Conservation (phyloP, 2,329 filamentous ascomycete genomes). For the Atkinsonella texensis region DNA sequence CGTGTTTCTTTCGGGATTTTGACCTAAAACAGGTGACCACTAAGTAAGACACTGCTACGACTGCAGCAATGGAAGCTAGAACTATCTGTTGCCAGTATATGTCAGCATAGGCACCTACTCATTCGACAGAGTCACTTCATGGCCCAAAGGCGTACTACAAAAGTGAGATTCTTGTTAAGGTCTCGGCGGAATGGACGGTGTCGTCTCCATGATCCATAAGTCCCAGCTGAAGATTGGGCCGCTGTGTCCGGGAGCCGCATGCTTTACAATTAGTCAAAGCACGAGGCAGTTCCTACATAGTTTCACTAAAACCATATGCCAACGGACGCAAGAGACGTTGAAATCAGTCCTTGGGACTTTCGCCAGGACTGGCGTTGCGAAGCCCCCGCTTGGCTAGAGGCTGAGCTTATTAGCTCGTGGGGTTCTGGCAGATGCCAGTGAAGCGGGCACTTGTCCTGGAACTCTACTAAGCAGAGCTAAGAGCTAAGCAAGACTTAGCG, state of each 20-base stretch:
- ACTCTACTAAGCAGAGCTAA: too few species aligned
- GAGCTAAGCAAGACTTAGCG: too few species aligned
- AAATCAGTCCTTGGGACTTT: background rate
- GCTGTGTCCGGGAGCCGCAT: background rate
- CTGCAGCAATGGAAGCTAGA: background rate
- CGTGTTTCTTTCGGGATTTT: background rate
- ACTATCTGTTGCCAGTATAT: constrained; percentile 1
- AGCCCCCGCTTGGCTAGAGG: background rate
- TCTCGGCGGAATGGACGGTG: constrained; percentile 1
- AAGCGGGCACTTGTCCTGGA: too few species aligned
- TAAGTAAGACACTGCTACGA: constrained; percentile 1
- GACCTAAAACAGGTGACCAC: background rate
- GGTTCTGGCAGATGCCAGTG: too few species aligned
- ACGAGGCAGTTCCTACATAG: background rate
- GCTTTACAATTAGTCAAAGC: background rate
- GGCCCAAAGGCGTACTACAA: constrained; percentile 8
- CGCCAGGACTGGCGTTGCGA: background rate
- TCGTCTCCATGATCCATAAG: background rate
- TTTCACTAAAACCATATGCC: background rate
- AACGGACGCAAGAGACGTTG: background rate
- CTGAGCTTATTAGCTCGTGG: background rate
- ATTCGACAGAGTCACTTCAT: background rate
- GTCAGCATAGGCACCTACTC: background rate
- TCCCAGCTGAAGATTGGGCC: background rate
- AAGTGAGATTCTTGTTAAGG: constrained; percentile 4